Evolutionary conservation across 2,329 filamentous ascomycete genomes (phyloP), one percentile per base, ranked within the genome.

Genomic region (Phialocephala sp.): DNA sequence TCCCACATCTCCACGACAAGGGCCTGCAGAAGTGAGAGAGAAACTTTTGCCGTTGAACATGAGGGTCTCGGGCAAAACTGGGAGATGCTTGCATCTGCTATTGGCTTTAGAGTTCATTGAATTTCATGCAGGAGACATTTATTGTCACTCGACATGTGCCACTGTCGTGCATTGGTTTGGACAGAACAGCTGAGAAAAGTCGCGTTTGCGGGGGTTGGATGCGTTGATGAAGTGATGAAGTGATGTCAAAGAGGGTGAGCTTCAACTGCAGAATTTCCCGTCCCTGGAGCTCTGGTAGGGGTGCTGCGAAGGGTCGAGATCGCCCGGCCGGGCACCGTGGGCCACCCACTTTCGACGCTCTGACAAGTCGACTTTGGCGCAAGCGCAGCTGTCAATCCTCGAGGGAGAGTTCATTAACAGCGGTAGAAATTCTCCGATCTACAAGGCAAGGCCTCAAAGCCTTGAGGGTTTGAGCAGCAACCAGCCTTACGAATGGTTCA

Each of bases 401-500:
- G 64, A 71, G 69, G 72, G 67, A 43, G 24, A 39, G 27, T 32
- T n/a, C 39, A 45, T 43, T 32, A 54, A 60, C 45, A 64, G 58
- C 63, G 66, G 43, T 62, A 60, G 43, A 70, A 72, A 72, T 72
- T 72, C 70, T 71, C 72, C 71, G 72, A 72, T 36, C 47, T 68
- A 65, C 71, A 61, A 72, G 70, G 70, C 64, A 68, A 65, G 66
- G 66, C 62, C 35, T 32, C 43, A 57, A 63, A 62, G 62, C 67
- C 70, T 68, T 69, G 68, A 73, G 69, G 70, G 70, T 69, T 32
- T 64, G 52, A 69, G 58, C 52, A 66, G 62, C 54, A 54, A 62
- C 60, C 67, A 69, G 68, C 70, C 71, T 70, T 72, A 69, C 71
- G 72, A 72, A 71, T 71, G 66, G 70, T 71, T 73, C 70, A 70